phyloP scores from a whole-genome alignment of 2,329 filamentous ascomycete genomes.

The Cephalotrichum gorgonifer region DNA sequence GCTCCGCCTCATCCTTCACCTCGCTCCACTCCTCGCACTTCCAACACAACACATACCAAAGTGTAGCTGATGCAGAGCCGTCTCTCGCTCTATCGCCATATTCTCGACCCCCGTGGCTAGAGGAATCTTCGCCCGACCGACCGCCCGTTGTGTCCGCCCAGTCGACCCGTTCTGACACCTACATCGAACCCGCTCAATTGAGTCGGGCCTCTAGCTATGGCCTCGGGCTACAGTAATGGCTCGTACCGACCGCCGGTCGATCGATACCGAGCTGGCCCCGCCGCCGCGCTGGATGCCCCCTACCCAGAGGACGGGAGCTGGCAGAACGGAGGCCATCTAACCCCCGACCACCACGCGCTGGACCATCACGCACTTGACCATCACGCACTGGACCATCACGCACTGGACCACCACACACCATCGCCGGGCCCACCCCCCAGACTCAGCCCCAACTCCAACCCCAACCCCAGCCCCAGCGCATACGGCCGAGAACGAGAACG shows the following conservation, averaged over 20 bases:
- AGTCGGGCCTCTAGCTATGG: slow-evolving; percentile 20
- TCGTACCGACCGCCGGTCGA: slow-evolving; percentile 20
- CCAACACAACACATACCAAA: neutral
- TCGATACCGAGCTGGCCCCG: slow-evolving; percentile 20
- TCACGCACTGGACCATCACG: slow-evolving; percentile 21
- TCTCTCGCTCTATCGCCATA: neutral
- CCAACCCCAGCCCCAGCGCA: neutral
- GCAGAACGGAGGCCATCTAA: slow-evolving; percentile 24
- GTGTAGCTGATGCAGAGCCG: slow-evolving; percentile 2
- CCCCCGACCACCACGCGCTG: slow-evolving; percentile 24
- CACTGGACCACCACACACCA: slow-evolving; percentile 18
- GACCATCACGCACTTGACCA: too few relatives aligned
- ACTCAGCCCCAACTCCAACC: too few relatives aligned
- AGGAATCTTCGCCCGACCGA: neutral
- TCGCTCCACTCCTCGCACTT: neutral
- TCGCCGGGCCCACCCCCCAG: neutral
- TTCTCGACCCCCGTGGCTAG: neutral
- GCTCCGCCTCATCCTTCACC: neutral
- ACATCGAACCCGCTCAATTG: neutral
- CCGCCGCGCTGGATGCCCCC: slow-evolving; percentile 17
- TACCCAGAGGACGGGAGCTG: slow-evolving; percentile 22
- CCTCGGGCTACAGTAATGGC: slow-evolving; percentile 34
- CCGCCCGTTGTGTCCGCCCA: neutral
- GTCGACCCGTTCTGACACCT: neutral
- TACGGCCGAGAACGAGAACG: slow-evolving; percentile 15